Evolutionary conservation across 257 asterid species (phyloP).

Genomic region (Perilla frutescens): DNA sequence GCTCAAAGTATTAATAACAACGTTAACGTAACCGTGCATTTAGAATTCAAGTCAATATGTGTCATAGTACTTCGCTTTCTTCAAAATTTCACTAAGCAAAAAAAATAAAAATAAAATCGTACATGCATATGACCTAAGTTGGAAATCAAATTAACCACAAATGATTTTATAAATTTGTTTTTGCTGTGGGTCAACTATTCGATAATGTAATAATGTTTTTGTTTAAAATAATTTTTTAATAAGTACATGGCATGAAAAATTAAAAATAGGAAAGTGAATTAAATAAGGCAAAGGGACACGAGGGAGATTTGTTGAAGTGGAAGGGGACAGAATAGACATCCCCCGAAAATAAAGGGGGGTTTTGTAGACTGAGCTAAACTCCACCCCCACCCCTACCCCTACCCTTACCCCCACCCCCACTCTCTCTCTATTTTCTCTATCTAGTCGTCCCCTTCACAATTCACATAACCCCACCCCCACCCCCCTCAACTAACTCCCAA

Average conservation of each 20-base stretch:
- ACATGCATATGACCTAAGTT: too few relatives aligned
- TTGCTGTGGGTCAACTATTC: neutral
- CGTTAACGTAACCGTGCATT: too few relatives aligned
- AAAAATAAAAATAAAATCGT: too few relatives aligned
- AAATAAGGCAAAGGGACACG: constrained; percentile 57
- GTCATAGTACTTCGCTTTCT: too few relatives aligned
- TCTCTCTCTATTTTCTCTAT: neutral
- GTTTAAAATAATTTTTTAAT: neutral
- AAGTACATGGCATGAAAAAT: neutral
- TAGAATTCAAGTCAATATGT: too few relatives aligned
- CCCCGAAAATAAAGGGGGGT: constrained; percentile 94
- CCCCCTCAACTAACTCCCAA: constrained; percentile 53
- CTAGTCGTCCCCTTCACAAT: neutral
- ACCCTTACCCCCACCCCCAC: neutral
- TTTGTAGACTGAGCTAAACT: constrained; percentile 35
- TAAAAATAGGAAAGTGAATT: constrained; percentile 21
- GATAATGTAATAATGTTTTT: neutral
- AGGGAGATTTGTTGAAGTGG: constrained; percentile 71
- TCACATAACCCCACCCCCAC: neutral
- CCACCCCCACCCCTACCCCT: neutral
- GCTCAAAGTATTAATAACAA: too few relatives aligned
- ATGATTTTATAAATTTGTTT: neutral
- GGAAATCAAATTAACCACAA: neutral
- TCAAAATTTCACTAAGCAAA: too few relatives aligned
- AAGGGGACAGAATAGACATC: constrained; percentile 93